Base-by-base conservation (phyloP, 129 eudicot species). In the Flaveria bidentis region DNA sequence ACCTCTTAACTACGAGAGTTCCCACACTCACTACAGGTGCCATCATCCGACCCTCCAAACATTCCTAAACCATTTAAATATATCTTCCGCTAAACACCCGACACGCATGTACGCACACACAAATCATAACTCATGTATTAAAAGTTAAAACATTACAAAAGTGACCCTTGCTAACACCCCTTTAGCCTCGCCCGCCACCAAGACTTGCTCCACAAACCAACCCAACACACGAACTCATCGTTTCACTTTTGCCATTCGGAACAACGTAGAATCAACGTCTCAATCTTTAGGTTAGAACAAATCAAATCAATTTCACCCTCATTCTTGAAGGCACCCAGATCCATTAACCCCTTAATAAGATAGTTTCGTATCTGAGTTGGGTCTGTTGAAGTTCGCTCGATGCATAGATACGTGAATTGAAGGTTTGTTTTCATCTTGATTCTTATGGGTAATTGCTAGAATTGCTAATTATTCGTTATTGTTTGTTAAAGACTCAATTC, bases 261-360 rank as follows among this genome's bases (percentile, higher is more conserved):
- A 62, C 44, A 62, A 62, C 67, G 67, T 26, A 62, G 45, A 62
- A 62, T 30, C 67, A 25, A 61, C 14, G 67, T 26, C 39, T 60
- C n/a, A 9, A 13, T 28, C 45, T 2, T 63, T 30, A 28, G 69
- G 69, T 6, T 63, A 30, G 28, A 61, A 26, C 67, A 33, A 25
- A 25, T 25, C 4, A 25, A 61, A 61, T 61, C 61, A 18, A 55
- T 55, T 26, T 61, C 18, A 26, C 41, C 67, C 18, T n/a, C 30
- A 0, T 0, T 56, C 20, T 20, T 20, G 4, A 22, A 61, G 16
- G 16, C 67, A 30, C 22, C 68, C 69, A 28, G 45, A 63, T 63
- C 69, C 22, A 14, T 49, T 14, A 12, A 33, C 39, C 39, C 39
- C 6, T 33, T 33, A 33, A 33, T 5, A 33, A 33, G 39, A 33